Evolutionary conservation across 805 yeast genomes (phyloP).

Genomic region (Wickerhamomyces subpelliculosus): DNA sequence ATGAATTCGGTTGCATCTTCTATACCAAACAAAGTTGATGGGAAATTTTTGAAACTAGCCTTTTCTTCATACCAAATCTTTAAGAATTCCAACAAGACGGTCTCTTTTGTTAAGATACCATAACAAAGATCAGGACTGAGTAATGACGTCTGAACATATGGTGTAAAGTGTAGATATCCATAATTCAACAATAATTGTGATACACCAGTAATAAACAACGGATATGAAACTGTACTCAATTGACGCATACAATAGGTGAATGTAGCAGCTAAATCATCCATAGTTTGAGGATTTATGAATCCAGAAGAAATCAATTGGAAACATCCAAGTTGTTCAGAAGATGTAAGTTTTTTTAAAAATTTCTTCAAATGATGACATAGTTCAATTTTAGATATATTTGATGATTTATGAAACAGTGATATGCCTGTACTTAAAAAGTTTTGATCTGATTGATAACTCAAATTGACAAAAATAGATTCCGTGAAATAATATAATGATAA

Average conservation of each 20-base stretch:
- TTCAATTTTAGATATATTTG: slow-evolving; percentile 1
- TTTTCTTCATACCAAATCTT: slow-evolving; percentile 4
- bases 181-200: slow-evolving; percentile 2
- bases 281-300: slow-evolving; percentile 17
- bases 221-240: slow-evolving; percentile 17
- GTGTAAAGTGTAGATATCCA: slow-evolving; percentile 13
- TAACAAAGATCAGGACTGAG: neutral
- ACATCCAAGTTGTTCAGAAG: slow-evolving; percentile 2
- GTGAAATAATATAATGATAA: slow-evolving; percentile 25
- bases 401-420: slow-evolving; percentile 4
- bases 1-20: slow-evolving; percentile 24
- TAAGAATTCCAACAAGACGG: slow-evolving; percentile 10
- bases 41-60: slow-evolving; percentile 6
- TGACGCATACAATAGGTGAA: slow-evolving; percentile 14
- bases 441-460: slow-evolving; percentile 13
- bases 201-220: slow-evolving; percentile 7
- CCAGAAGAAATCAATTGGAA: slow-evolving; percentile 21
- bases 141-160: slow-evolving; percentile 12
- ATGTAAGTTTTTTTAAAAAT: neutral
- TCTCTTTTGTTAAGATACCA: neutral
- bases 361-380: neutral
- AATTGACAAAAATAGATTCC: slow-evolving; percentile 25
- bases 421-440: neutral
- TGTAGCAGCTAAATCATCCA: slow-evolving; percentile 22
- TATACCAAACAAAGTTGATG: slow-evolving; percentile 30